phyloP scores from a whole-genome alignment of 768 basidiomycete genomes.

The Trametes maxima region DNA sequence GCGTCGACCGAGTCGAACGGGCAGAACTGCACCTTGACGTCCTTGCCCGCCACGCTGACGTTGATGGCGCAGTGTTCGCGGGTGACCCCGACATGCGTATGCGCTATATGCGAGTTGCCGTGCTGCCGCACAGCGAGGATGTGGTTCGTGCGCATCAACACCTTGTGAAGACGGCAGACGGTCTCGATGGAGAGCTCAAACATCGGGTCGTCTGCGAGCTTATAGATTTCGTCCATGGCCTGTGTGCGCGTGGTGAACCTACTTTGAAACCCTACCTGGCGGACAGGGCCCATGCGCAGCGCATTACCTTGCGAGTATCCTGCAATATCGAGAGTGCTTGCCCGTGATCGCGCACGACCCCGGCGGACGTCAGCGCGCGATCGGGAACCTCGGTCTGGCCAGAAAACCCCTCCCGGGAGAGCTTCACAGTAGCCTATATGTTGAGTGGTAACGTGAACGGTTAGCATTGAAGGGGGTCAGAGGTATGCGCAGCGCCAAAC shows the following conservation, averaged over 20 bases:
- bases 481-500: background rate
- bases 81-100: conserved; percentile 15
- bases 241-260: background rate
- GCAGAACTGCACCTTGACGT: conserved; percentile 20
- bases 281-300: too few species aligned
- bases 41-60: conserved; percentile 11
- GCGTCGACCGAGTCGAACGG: conserved; percentile 21
- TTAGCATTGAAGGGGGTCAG: background rate
- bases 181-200: conserved; percentile 11
- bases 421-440: background rate
- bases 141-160: conserved; percentile 18
- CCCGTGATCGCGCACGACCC: conserved; percentile 9
- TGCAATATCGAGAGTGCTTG: conserved; percentile 14
- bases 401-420: background rate
- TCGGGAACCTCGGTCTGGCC: background rate
- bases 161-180: conserved; percentile 16
- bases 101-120: background rate
- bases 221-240: conserved; percentile 20
- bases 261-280: too few species aligned
- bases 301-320: conserved; percentile 1
- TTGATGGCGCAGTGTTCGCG: conserved; percentile 14
- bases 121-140: conserved; percentile 9
- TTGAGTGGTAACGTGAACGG: background rate
- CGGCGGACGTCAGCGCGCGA: background rate
- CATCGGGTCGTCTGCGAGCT: conserved; percentile 5